Conservation (phyloP, 176 grass and related monocot genomes). For the Chrysopogon serrulatus region DNA sequence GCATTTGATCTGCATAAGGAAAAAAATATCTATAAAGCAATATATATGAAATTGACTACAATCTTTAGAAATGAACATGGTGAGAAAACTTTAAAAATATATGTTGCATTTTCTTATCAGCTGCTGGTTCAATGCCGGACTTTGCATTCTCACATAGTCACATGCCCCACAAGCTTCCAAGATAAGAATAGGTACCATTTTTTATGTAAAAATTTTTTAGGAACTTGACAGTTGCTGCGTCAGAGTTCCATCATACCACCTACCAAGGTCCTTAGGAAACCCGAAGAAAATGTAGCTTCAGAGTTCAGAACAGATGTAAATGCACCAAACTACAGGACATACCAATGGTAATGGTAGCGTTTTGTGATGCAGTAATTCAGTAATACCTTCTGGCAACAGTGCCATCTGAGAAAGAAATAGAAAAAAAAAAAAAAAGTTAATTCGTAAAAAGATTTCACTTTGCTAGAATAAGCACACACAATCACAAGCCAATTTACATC, state of each 20-base stretch:
- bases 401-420: conserved; percentile 79
- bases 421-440: conserved; percentile 19
- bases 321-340: conserved; percentile 39
- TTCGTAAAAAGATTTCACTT: conserved; percentile 19
- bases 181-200: neutral
- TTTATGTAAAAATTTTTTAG: neutral
- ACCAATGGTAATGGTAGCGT: conserved; percentile 78
- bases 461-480: conserved; percentile 20
- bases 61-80: neutral
- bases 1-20: conserved; percentile 87
- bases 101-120: neutral
- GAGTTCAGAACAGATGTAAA: conserved; percentile 22
- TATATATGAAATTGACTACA: neutral
- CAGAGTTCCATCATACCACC: conserved; percentile 7
- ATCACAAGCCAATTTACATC: neutral
- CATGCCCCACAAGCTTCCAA: neutral
- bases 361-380: conserved; percentile 87
- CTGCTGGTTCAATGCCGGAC: neutral
- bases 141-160: neutral
- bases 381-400: conserved; percentile 93
- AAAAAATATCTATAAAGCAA: conserved; percentile 13
- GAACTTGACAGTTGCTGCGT: neutral
- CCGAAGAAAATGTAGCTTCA: neutral
- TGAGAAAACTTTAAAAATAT: neutral
- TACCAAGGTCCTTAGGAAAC: conserved; percentile 1